These are phyloP conservation scores for Aspergillus unguis DNA, from an alignment of 2,329 filamentous ascomycete genomes.

Conservation along the genomic window DNA sequence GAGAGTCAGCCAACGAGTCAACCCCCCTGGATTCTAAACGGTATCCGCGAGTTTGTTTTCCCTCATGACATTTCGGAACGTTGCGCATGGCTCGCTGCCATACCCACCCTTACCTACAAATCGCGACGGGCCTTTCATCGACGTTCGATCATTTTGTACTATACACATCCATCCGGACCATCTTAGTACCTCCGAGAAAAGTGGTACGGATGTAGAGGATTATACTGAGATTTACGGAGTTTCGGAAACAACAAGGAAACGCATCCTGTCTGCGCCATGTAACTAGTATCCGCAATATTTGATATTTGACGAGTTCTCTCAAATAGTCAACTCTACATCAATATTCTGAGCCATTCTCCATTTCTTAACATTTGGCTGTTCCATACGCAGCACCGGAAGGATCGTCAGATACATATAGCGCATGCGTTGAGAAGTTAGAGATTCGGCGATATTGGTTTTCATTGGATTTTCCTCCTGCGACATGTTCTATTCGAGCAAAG, in stretches of 20 bases:
- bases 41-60: background rate
- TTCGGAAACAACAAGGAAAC: conserved; percentile 31
- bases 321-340: too few species aligned
- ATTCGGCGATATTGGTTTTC: too few species aligned
- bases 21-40: conserved; percentile 84
- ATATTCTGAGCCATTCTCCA: too few species aligned
- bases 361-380: too few species aligned
- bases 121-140: background rate
- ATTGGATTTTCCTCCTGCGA: too few species aligned
- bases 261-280: conserved; percentile 17
- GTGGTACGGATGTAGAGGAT: conserved; percentile 17
- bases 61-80: too few species aligned
- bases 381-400: too few species aligned
- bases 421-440: too few species aligned
- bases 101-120: too few species aligned
- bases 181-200: conserved; percentile 1
- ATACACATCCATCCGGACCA: conserved; percentile 22
- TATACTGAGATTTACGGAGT: conserved; percentile 32
- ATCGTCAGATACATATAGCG: too few species aligned
- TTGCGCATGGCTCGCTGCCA: too few species aligned
- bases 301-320: conserved; percentile 19
- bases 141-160: conserved; percentile 25
- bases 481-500: too few species aligned
- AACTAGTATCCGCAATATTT: conserved; percentile 22
- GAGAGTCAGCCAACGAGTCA: conserved; percentile 86